Conservation (phyloP, 2,329 filamentous ascomycete genomes). For the Apiospora hydei region DNA sequence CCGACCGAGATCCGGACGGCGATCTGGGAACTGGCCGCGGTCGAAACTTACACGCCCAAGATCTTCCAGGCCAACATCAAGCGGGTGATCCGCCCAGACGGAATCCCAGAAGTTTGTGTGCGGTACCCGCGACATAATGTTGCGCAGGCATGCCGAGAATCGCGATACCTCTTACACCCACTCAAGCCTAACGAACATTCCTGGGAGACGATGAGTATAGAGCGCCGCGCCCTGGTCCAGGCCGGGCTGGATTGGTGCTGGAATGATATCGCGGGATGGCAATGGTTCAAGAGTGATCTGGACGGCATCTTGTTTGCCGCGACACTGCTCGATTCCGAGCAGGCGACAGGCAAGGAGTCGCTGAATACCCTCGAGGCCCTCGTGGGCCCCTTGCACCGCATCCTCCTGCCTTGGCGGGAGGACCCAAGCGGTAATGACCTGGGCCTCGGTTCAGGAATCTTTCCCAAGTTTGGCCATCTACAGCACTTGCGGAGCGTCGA, state of each 20-base stretch:
- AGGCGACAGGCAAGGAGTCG: background rate
- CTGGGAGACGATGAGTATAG: background rate
- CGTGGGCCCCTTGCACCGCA: background rate
- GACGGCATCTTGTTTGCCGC: background rate
- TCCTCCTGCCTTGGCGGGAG: background rate
- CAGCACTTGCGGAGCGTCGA: background rate
- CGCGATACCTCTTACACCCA: background rate
- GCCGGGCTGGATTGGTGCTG: background rate
- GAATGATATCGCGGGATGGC: background rate
- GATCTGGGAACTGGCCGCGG: background rate
- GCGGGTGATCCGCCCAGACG: background rate
- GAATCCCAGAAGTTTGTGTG: background rate
- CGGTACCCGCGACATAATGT: background rate
- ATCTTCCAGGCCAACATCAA: background rate
- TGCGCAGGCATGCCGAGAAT: conserved; percentile 5
- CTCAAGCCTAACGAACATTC: background rate
- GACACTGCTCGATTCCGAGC: background rate
- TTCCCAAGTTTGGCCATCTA: background rate
- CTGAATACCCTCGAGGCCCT: background rate
- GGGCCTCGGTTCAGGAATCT: background rate
- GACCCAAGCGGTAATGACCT: background rate
- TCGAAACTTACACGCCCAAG: background rate
- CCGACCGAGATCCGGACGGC: conserved; percentile 1
- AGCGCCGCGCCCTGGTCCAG: background rate
- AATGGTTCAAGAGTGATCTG: background rate